Evolutionary conservation across 768 basidiomycete genomes (phyloP).

Genomic region (Pleurotus tuoliensis): DNA sequence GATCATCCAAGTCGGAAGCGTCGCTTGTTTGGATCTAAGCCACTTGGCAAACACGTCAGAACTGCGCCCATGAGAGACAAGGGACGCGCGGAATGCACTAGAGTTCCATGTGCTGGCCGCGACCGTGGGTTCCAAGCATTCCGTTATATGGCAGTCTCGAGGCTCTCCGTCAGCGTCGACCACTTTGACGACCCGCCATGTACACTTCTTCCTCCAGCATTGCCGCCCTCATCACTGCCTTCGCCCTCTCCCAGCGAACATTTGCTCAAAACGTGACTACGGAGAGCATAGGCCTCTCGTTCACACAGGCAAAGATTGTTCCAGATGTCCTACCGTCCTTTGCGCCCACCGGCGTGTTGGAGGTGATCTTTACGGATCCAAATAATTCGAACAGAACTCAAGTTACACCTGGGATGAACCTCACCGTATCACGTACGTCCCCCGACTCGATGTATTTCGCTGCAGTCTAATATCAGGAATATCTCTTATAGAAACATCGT

Average conservation of each 20-base stretch:
- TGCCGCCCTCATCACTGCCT: neutral
- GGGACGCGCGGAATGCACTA: neutral
- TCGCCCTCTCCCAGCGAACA: neutral
- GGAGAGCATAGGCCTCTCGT: neutral
- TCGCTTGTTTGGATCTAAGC: too few relatives aligned
- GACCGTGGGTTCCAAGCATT: neutral
- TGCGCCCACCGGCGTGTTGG: constrained; percentile 29
- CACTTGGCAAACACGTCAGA: too few relatives aligned
- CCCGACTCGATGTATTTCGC: too few relatives aligned
- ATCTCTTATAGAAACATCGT: constrained; percentile 25
- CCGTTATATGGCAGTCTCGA: neutral
- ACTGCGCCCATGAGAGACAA: neutral
- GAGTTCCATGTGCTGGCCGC: neutral
- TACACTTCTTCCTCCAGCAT: neutral
- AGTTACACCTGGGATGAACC: constrained; percentile 31
- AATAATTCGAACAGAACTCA: constrained; percentile 19
- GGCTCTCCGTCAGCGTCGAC: neutral
- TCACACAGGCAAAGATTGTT: constrained; percentile 29
- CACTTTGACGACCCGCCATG: neutral
- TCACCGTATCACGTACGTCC: constrained; percentile 34
- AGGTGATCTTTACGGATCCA: constrained; percentile 27
- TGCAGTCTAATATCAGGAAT: neutral
- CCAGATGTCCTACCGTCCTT: constrained; percentile 35
- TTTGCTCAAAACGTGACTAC: constrained; percentile 1
- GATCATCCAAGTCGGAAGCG: too few relatives aligned